Percentiles rank a stretch among this genome's conserved stretches.
These are phyloP conservation scores for Coemansia erecta DNA, from an alignment of 192 early-diverging fungal species.

Conservation along the genomic window DNA sequence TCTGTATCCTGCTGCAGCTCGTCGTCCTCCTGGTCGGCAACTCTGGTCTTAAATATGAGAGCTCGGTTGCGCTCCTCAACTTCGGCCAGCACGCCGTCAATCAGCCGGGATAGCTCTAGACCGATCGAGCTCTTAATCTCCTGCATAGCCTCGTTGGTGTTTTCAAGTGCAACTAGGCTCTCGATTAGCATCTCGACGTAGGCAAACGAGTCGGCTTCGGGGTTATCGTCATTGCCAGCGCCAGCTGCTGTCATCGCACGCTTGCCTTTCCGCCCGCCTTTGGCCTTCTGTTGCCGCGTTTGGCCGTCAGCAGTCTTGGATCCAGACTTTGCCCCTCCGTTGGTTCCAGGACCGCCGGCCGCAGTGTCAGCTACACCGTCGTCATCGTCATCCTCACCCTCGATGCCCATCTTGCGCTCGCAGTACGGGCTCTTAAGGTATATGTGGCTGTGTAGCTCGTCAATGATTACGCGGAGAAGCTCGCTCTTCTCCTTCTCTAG, in stretches of 20 bases:
- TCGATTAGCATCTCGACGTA: constrained; percentile 78
- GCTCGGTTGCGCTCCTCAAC: constrained; percentile 68
- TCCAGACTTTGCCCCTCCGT: background rate
- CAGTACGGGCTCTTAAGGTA: constrained; percentile 78
- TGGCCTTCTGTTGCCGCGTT: constrained; percentile 11
- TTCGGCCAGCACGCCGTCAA: constrained; percentile 69
- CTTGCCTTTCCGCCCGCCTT: constrained; percentile 52
- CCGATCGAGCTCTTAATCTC: constrained; percentile 68
- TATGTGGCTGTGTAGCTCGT: constrained; percentile 75
- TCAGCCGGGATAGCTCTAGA: constrained; percentile 66
- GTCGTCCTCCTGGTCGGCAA: constrained; percentile 41
- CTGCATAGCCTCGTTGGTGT: constrained; percentile 47
- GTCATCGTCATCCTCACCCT: constrained; percentile 39
- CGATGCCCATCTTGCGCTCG: constrained; percentile 55
- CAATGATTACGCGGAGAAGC: constrained; percentile 61
- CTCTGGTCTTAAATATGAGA: constrained; percentile 31
- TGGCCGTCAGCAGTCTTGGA: constrained; percentile 4
- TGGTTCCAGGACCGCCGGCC: constrained; percentile 1
- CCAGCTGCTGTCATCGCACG: background rate
- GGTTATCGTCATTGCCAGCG: constrained; percentile 56
- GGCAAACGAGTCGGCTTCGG: constrained; percentile 73
- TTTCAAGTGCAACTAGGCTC: constrained; percentile 59
- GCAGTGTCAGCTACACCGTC: constrained; percentile 1
- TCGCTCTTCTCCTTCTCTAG: constrained; percentile 56
- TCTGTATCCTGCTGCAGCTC: constrained; percentile 54